These are phyloP conservation scores for Pythium dissotocum DNA, from an alignment of 352 stramenopile genomes.

Conservation along the genomic window DNA sequence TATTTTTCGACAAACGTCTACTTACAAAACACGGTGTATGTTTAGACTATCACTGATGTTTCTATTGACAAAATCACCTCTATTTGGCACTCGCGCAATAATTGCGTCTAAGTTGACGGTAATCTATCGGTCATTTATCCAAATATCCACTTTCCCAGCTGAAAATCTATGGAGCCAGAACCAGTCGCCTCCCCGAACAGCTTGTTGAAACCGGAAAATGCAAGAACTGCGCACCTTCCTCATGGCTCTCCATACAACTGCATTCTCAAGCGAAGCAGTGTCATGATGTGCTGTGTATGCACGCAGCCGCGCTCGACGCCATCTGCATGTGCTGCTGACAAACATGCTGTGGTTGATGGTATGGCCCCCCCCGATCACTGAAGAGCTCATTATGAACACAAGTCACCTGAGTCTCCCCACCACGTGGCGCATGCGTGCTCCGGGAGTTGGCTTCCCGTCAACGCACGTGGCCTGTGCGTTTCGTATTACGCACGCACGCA, in stretches of 20 bases:
- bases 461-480: not conserved
- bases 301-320: not conserved
- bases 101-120: not conserved
- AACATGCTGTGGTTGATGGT: not conserved
- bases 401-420: not conserved
- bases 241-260: not conserved
- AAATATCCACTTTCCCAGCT: not conserved
- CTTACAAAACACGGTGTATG: not conserved
- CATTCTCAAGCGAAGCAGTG: not conserved
- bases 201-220: not conserved
- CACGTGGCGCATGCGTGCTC: constrained; percentile 16
- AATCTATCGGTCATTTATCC: constrained; percentile 18
- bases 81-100: not conserved
- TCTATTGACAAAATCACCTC: not conserved
- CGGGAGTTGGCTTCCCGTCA: constrained; percentile 1
- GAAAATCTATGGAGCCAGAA: constrained; percentile 12
- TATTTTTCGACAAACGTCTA: not conserved
- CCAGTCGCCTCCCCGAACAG: not conserved
- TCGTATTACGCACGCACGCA: not conserved
- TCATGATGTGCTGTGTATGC: not conserved
- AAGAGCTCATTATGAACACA: not conserved
- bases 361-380: not conserved
- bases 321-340: constrained; percentile 3
- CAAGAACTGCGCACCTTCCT: not conserved
- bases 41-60: not conserved